These are phyloP conservation scores for Cutaneotrichosporon daszewskae DNA, from an alignment of 1,284 basidiomycete genomes.

Conservation along the genomic window DNA sequence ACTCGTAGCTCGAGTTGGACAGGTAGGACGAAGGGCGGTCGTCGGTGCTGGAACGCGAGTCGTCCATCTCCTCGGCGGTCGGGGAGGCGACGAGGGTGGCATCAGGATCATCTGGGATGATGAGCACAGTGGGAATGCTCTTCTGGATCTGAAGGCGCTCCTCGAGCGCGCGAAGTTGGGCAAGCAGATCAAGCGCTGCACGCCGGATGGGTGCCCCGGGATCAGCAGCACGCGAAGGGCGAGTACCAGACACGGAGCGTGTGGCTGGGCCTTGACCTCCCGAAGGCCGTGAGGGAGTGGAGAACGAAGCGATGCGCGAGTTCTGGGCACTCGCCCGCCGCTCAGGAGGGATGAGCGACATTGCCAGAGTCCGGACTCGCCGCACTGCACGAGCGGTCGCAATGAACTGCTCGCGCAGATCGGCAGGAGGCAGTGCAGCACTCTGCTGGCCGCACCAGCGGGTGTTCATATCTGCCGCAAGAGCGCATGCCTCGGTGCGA, in stretches of 20 bases:
- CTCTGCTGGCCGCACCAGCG: no score
- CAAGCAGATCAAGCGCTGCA: slow-evolving; percentile 41
- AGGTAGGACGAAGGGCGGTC: no score
- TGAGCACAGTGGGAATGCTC: slow-evolving; percentile 7
- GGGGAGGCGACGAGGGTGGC: slow-evolving; percentile 3
- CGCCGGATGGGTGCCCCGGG: slow-evolving; percentile 14
- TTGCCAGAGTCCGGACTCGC: slow-evolving; percentile 27
- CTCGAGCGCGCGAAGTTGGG: slow-evolving; percentile 34
- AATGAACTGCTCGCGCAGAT: slow-evolving; percentile 10
- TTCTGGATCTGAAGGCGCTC: slow-evolving; percentile 28
- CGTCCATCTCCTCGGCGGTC: not conserved
- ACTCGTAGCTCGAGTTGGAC: no score
- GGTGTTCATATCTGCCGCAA: not conserved
- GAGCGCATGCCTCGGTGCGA: slow-evolving; percentile 25
- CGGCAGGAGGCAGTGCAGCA: not conserved
- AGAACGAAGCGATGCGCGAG: slow-evolving; percentile 21
- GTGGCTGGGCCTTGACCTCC: not conserved
- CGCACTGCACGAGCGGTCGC: slow-evolving; percentile 34
- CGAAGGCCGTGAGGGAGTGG: slow-evolving; percentile 35
- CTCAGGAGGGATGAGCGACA: slow-evolving; percentile 18
- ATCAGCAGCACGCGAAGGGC: slow-evolving; percentile 1
- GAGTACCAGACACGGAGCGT: slow-evolving; percentile 1
- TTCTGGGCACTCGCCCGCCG: no score
- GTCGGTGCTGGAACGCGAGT: not conserved
- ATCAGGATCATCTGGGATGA: slow-evolving; percentile 5